These are phyloP conservation scores for Trametopsis cervina DNA, from an alignment of 768 basidiomycete genomes.

Conservation along the genomic window DNA sequence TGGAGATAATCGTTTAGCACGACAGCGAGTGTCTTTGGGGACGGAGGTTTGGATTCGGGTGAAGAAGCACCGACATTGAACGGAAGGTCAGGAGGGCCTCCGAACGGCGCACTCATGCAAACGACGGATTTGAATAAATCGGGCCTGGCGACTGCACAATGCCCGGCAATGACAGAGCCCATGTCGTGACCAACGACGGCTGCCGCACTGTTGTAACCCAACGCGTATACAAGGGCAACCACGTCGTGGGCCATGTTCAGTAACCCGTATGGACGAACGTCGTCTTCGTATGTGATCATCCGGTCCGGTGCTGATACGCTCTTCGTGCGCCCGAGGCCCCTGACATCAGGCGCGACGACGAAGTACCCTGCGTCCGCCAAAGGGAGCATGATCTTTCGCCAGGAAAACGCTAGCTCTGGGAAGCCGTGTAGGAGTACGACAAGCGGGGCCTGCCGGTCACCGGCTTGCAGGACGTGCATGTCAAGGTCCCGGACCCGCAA, in stretches of 20 bases:
- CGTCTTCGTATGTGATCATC: constrained; percentile 36
- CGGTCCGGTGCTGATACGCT: constrained; percentile 11
- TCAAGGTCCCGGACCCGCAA: constrained; percentile 41
- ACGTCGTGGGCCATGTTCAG: constrained; percentile 47
- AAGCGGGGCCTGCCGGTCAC: constrained; percentile 28
- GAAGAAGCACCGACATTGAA: constrained; percentile 15
- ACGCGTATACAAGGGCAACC: constrained; percentile 41
- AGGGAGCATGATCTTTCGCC: constrained; percentile 50
- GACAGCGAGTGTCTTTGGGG: constrained; percentile 8
- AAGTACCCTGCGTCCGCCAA: constrained; percentile 45
- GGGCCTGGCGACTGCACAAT: constrained; percentile 46
- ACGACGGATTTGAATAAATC: constrained; percentile 51
- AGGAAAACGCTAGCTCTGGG: constrained; percentile 60
- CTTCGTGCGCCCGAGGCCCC: constrained; percentile 42
- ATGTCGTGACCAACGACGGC: constrained; percentile 59
- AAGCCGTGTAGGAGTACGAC: constrained; percentile 60
- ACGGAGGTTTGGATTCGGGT: not conserved
- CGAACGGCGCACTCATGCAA: constrained; percentile 54
- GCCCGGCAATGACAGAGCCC: constrained; percentile 47
- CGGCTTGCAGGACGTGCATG: constrained; percentile 46
- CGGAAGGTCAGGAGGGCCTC: constrained; percentile 31
- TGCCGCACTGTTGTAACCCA: constrained; percentile 40
- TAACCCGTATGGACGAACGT: constrained; percentile 42
- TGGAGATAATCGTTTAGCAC: constrained; percentile 25
- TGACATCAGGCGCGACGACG: constrained; percentile 57